A percentile compares a stretch with the other conserved stretches of the same genome.
Conservation (phyloP, 2,329 filamentous ascomycete genomes). For the Cladosporium sphaerospermum region DNA sequence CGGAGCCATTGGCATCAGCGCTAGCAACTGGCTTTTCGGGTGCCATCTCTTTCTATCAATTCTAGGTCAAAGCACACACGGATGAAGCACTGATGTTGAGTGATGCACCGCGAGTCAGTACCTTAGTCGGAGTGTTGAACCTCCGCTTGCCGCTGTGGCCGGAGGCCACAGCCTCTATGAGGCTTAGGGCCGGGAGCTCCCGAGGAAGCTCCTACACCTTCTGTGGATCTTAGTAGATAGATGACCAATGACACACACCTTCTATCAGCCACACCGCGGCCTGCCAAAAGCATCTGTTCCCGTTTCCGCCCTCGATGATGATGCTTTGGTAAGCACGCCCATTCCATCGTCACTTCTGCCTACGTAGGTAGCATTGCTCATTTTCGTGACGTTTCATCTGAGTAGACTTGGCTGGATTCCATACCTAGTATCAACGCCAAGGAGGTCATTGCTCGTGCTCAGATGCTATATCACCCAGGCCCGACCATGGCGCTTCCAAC, state of each 20-base stretch:
- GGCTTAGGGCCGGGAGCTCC: no score
- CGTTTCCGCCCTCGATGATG: background rate
- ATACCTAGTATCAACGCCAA: no score
- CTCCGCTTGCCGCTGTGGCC: no score
- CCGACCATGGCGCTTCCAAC: background rate
- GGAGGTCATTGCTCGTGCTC: no score
- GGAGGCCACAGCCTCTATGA: no score
- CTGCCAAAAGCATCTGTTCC: background rate
- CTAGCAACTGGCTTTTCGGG: conserved; percentile 9
- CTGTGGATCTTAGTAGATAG: background rate
- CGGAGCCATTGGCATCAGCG: conserved; percentile 3
- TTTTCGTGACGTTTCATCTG: background rate
- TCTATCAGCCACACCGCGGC: no score
- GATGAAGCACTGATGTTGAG: background rate
- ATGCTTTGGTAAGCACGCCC: conserved; percentile 1
- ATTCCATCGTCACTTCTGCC: background rate
- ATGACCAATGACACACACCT: no score
- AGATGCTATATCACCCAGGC: no score
- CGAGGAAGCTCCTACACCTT: background rate
- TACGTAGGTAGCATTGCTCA: background rate
- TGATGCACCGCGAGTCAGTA: background rate
- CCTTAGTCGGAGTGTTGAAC: background rate
- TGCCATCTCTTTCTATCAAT: conserved; percentile 3
- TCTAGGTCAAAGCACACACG: background rate
- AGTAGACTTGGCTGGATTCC: no score